Base-by-base conservation (phyloP, 2,329 filamentous ascomycete species). In the Alternaria longipes region DNA sequence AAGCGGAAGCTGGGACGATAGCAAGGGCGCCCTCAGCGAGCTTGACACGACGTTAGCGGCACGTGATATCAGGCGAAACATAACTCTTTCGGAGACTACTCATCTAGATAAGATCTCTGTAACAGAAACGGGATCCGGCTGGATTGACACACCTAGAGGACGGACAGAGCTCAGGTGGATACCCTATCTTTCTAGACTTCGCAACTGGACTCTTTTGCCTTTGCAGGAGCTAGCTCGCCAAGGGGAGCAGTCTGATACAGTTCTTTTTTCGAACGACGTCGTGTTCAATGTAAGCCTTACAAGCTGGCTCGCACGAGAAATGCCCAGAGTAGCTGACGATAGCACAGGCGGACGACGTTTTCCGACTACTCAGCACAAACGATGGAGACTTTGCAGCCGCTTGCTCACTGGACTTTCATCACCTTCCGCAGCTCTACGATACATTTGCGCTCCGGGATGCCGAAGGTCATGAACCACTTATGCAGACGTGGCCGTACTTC, bases 1-100 rank as follows among this genome's bases (percentile, higher is more conserved):
- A 76, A 89, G 86, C 66, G 89, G 89, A 11, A 90, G 87, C 71
- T 88, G 85, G 81, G 90, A 92, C 74, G 81, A 88, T 63, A 90
- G 36, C n/a, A 91, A 91, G 75, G 83, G 80, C 9, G 85, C 85
- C 8, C 78, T 92, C 62, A 77, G 73, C 12, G 81, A 84, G 20
- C 79, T 92, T 38, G 87, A 89, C 60, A 65, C 60, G 3, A 76
- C 84, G 59, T 78, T 91, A 12, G 84, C 80, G 11, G 71, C 71
- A 11, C 68, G 85, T 16, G 83, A 83, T 0, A 84, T 90, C 4
- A 76, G 80, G 42, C 82, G 84, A 30, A 85, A 80, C 36, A 83
- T 91, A 22, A 81, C 85, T 5, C 72, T 89, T 12, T 87, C 87
- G n/a, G 78, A 85, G 11, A 81, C 82, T 2, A 89, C 87, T 8